Conservation (phyloP, 805 yeast species). For the Suhomyces faveliae region DNA sequence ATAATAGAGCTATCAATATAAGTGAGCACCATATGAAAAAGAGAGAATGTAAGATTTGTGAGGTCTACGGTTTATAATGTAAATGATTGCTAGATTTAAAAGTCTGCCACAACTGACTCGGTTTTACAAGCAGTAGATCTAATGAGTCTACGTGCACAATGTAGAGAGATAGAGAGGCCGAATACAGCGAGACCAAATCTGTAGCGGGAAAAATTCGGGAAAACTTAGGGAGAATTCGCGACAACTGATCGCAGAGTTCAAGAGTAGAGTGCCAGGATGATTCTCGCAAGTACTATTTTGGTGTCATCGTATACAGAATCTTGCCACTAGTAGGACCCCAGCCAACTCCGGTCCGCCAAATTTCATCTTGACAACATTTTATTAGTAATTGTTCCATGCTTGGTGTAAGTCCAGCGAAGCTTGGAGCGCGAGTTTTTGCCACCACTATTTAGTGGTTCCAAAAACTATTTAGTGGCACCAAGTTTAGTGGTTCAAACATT, state of each 20-base stretch:
- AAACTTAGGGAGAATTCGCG: not conserved
- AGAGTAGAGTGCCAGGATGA: too few relatives aligned
- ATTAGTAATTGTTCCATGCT: not conserved
- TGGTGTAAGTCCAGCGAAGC: not conserved
- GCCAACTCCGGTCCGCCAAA: not conserved
- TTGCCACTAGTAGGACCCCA: not conserved
- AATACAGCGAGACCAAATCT: not conserved
- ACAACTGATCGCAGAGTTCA: not conserved
- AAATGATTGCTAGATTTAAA: too few relatives aligned
- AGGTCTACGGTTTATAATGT: too few relatives aligned
- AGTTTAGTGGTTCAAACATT: too few relatives aligned
- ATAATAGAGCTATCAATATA: slow-evolving; percentile 1
- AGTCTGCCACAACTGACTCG: too few relatives aligned
- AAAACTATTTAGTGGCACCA: not conserved
- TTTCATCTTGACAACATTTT: not conserved
- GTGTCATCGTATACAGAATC: too few relatives aligned
- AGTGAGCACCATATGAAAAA: not conserved
- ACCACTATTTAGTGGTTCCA: not conserved
- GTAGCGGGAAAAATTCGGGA: not conserved
- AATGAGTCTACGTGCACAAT: not conserved
- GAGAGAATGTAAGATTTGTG: too few relatives aligned
- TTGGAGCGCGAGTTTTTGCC: not conserved
- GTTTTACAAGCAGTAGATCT: not conserved
- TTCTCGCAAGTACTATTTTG: too few relatives aligned
- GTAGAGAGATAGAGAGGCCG: not conserved